Evolutionary conservation across 2,329 filamentous ascomycete genomes (phyloP).

Genomic region (Colletotrichum higginsianum): DNA sequence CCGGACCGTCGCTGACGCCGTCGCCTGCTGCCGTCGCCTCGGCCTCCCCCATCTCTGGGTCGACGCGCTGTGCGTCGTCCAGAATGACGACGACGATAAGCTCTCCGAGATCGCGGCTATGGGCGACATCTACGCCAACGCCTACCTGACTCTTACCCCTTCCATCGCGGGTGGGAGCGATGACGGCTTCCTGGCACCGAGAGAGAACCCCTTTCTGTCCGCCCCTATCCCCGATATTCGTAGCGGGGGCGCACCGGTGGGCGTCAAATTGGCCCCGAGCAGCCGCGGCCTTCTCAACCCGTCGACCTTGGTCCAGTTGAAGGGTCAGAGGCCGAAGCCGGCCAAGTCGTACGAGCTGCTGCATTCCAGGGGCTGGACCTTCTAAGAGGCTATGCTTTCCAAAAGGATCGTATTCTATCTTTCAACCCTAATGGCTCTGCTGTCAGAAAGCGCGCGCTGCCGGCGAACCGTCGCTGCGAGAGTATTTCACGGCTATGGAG

Average conservation of each 20-base stretch:
- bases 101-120: constrained; percentile 34
- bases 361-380: neutral
- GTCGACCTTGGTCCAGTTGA: neutral
- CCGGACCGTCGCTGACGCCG: neutral
- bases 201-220: neutral
- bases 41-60: constrained; percentile 33
- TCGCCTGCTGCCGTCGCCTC: neutral
- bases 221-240: neutral
- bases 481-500: neutral
- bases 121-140: constrained; percentile 28
- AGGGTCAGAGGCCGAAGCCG: neutral
- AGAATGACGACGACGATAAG: constrained; percentile 27
- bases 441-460: neutral
- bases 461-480: neutral
- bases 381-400: neutral
- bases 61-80: constrained; percentile 37
- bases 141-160: constrained; percentile 23
- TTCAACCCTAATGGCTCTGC: neutral
- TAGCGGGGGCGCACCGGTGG: neutral
- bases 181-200: neutral
- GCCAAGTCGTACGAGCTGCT: neutral
- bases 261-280: neutral
- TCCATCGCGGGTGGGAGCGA: neutral
- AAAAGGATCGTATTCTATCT: neutral
- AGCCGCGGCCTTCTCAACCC: neutral